Evolutionary conservation across 495 filamentous ascomycete genomes (phyloP), one percentile per base, ranked within the genome.

Genomic region (Pseudevernia furfuracea): DNA sequence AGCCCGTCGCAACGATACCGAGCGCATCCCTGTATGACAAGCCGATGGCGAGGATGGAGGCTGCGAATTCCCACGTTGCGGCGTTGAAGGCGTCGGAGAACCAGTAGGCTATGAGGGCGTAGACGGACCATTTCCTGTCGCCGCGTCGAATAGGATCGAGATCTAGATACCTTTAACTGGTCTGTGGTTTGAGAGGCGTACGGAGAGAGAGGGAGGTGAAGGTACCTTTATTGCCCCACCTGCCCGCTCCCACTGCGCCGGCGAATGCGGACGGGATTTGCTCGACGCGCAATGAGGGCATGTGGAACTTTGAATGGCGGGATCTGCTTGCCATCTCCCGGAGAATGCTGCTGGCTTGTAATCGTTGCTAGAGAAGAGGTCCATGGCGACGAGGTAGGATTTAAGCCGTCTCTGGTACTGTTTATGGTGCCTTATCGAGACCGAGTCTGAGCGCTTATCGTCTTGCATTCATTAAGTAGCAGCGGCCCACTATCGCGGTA

Each of bases 51-150:
- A 87, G 76, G 19, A 87, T 84, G 25, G 82, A 80, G 32, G 80
- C 80, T 3, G 81, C 84, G 30, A 82, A 83, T 67, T 87, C 79
- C 85, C 84, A 87, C 43, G 80, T 85, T 8, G 80, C 78, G 34
- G 80, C 72, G 69, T 86, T 85, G 70, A 88, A 83, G 48, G 82
- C 79, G 65, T 87, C 84, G 46, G 80, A 84, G 64, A 84, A 81
- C 84, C 85, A 88, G 75, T 86, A 87, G 46, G 82, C 84, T 58
- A 81, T 72, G 15, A 81, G 71, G 48, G 75, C 78, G 28, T 60
- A 52, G 0, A 75, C 71, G 21, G 74, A 73, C 79, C 78, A 81
- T 72, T 79, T 77, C 2, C 79, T 73, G n/a, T 63, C 67, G 30
- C 71, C 53, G 6, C 62, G 67, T 17, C 78, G 73, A 15, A 81